phyloP scores from a whole-genome alignment of 805 yeast species.

The Tetrapisispora arboricola region DNA sequence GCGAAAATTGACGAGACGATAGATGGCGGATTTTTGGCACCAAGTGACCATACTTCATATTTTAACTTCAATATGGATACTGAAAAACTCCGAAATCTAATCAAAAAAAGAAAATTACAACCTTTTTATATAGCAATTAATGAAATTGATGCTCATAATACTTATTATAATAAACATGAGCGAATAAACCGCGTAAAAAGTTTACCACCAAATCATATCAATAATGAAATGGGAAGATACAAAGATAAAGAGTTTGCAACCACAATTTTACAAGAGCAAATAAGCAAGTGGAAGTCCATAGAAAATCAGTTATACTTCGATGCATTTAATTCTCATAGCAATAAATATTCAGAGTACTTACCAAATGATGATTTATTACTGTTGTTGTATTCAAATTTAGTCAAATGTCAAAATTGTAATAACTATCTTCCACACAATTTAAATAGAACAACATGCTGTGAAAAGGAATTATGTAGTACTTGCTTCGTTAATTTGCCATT shows the following conservation, averaged over 20 bases:
- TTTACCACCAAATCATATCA: neutral
- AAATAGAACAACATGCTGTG: conserved; percentile 1
- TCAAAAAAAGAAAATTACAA: conserved; percentile 61
- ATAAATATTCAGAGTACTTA: neutral
- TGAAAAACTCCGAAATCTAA: conserved; percentile 57
- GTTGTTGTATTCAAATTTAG: conserved; percentile 52
- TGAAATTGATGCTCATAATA: neutral
- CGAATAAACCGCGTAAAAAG: neutral
- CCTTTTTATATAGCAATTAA: conserved; percentile 55
- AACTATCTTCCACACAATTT: conserved; percentile 32
- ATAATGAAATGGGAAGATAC: neutral
- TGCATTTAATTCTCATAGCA: neutral
- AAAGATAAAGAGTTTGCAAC: neutral
- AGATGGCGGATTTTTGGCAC: conserved; percentile 96
- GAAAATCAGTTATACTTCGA: neutral
- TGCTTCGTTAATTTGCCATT: conserved; percentile 89
- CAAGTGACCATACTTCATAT: conserved; percentile 73
- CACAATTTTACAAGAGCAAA: neutral
- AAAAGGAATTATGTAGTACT: conserved; percentile 38
- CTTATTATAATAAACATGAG: neutral
- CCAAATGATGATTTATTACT: conserved; percentile 33
- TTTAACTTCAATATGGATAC: conserved; percentile 66
- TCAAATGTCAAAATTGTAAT: conserved; percentile 92
- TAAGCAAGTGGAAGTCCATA: neutral
- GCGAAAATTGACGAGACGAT: conserved; percentile 61